Evolutionary conservation across 2,329 filamentous ascomycete genomes (phyloP), one percentile per base, ranked within the genome.

Genomic region (Ascochyta lentis): DNA sequence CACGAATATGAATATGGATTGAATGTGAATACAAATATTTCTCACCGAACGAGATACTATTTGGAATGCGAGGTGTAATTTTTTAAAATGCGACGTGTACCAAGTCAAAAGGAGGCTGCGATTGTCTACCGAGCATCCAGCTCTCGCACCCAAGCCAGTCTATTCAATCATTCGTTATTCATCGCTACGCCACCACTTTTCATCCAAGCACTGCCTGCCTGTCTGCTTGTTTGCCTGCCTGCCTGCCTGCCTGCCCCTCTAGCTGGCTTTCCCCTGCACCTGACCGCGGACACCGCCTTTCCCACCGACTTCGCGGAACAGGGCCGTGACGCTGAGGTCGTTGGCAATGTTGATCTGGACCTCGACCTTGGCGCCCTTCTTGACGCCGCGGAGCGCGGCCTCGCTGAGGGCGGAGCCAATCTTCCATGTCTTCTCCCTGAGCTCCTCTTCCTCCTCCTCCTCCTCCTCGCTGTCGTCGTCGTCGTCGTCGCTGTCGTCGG

Each of bases 381-480:
- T 94, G 66, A 96, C 86, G 56, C 84, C 91, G 77, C 86, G 89
- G 74, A 99, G 80, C 29, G 89, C 90, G 10, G 91, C 89, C 81
- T 99, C 95, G 58, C 92, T 93, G 57, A 99, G 85, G 27, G 88
- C 82, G 61, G 83, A 86, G 66, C 91, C 90, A 43, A 92, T 85
- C 84, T 96, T 96, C 92, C 92, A 97, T 56, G 95, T 82, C 84
- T 95, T 92, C 79, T 96, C 90, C 62, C 93, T 85, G 70, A 88
- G 84, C 80, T 97, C 93, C 77, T 96, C 91, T 51, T 89, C 89
- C 67, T 96, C 92, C 33, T 96, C 89, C 67, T 96, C 92, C 33
- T 96, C 92, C 39, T 90, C 53, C 15, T 31, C 29, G 22, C 29
- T 34, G 4, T 84, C 82, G 26, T 85, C 82, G 41, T 80, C 84